Conservation (phyloP, 768 basidiomycete genomes). For the Amanita pseudoporphyria region DNA sequence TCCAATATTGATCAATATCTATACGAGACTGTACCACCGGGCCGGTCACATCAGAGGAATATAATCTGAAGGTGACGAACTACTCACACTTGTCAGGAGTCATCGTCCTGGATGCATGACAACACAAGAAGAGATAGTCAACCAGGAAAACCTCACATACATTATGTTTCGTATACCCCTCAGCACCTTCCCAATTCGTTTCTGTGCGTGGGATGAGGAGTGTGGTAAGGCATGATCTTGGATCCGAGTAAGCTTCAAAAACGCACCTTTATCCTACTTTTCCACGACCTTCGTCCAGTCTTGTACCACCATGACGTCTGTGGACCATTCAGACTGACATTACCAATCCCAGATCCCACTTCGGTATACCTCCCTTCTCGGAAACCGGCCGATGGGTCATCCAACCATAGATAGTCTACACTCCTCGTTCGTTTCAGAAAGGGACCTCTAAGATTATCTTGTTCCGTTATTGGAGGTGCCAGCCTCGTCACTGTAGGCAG, state of each 20-base stretch:
- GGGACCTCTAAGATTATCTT: neutral
- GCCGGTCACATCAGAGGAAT: no score
- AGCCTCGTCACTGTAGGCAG: neutral
- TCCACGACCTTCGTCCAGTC: neutral
- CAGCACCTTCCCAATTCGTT: neutral
- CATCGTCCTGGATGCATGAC: no score
- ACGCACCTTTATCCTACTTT: neutral
- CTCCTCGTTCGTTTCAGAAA: neutral
- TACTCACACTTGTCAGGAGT: no score
- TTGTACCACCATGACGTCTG: neutral
- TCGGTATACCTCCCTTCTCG: no score
- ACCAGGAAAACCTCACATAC: neutral
- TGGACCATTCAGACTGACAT: neutral
- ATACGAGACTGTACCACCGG: no score
- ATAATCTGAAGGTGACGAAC: no score
- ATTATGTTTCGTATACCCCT: conserved; percentile 1
- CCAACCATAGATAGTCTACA: neutral
- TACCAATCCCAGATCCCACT: neutral
- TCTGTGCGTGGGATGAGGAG: neutral
- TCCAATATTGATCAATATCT: no score
- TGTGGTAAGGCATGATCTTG: no score
- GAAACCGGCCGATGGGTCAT: no score
- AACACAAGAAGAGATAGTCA: no score
- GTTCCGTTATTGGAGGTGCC: neutral
- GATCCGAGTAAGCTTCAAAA: no score